Evolutionary conservation across 2,329 filamentous ascomycete species (phyloP).

Genomic region (Colletotrichum neosansevieriae): DNA sequence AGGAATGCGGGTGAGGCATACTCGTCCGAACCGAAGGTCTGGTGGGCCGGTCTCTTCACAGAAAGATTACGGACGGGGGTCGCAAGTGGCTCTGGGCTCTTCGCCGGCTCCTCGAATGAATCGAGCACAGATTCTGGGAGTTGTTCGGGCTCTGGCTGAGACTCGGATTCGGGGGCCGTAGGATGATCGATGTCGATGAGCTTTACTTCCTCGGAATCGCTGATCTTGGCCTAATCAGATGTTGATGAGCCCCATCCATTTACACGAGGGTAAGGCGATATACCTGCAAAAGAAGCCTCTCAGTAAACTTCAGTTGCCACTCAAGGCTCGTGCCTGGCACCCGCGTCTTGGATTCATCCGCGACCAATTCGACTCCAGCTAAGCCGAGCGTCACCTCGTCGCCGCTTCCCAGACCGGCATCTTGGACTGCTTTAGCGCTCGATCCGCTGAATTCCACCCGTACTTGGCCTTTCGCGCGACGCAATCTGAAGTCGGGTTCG

Average conservation of each 20-base stretch:
- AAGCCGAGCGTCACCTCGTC: conserved; percentile 80
- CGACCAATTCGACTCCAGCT: conserved; percentile 75
- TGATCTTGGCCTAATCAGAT: conserved; percentile 54
- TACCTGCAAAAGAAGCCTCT: conserved; percentile 63
- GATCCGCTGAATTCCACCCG: conserved; percentile 80
- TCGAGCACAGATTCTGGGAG: conserved; percentile 39
- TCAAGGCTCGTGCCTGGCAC: conserved; percentile 65
- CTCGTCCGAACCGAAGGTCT: conserved; percentile 59
- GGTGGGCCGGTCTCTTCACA: conserved; percentile 50
- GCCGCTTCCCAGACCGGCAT: conserved; percentile 78
- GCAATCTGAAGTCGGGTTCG: conserved; percentile 85
- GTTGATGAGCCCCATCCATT: conserved; percentile 40
- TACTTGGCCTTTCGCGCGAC: conserved; percentile 82
- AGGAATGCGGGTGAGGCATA: conserved; percentile 86
- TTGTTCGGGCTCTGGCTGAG: conserved; percentile 39
- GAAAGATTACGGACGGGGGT: conserved; percentile 21
- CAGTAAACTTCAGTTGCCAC: conserved; percentile 69
- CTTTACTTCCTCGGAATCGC: conserved; percentile 60
- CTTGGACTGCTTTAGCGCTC: conserved; percentile 76
- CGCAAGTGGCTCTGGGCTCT: conserved; percentile 34
- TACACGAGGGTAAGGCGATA: conserved; percentile 12
- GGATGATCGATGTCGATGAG: conserved; percentile 66
- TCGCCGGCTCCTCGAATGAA: conserved; percentile 39
- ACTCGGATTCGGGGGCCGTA: conserved; percentile 38
- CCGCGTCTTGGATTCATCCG: conserved; percentile 60